Evolutionary conservation across 148 eudicot species (phyloP).

Genomic region (Arctostaphylos glauca): DNA sequence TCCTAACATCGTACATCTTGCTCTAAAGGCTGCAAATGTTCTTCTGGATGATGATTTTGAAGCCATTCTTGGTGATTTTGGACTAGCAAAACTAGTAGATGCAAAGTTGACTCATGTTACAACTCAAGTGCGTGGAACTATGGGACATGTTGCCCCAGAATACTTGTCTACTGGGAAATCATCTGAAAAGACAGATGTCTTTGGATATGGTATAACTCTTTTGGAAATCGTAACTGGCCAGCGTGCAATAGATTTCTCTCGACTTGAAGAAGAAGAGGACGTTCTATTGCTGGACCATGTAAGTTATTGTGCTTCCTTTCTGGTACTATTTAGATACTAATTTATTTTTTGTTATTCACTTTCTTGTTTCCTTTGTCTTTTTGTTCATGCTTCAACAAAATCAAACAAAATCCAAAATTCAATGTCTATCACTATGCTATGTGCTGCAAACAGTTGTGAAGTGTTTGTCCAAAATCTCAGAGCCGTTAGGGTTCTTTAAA

Average conservation of each 20-base stretch:
- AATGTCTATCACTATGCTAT: not conserved
- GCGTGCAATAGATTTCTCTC: conserved; percentile 89
- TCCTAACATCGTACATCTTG: conserved; percentile 94
- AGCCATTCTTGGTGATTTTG: conserved; percentile 89
- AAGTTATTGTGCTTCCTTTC: conserved; percentile 23
- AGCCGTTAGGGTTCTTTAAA: not conserved
- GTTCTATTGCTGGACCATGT: conserved; percentile 89
- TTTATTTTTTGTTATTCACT: not conserved
- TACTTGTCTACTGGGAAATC: conserved; percentile 92
- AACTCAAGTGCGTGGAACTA: conserved; percentile 92
- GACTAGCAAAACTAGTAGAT: conserved; percentile 79
- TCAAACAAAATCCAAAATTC: not conserved
- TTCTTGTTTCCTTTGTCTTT: not conserved
- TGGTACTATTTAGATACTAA: not conserved
- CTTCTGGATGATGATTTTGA: conserved; percentile 81
- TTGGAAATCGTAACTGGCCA: conserved; percentile 90
- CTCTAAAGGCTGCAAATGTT: conserved; percentile 89
- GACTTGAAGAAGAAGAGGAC: conserved; percentile 95
- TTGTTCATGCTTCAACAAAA: not conserved
- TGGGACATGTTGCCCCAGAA: conserved; percentile 98
- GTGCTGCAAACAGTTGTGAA: not conserved
- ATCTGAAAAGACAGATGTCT: conserved; percentile 92
- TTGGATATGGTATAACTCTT: conserved; percentile 92
- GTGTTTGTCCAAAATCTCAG: not conserved
- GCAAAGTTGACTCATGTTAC: conserved; percentile 74